Base-by-base conservation (phyloP, 225 moss, liverwort and hornwort genomes). In the Straminergon stramineum region DNA sequence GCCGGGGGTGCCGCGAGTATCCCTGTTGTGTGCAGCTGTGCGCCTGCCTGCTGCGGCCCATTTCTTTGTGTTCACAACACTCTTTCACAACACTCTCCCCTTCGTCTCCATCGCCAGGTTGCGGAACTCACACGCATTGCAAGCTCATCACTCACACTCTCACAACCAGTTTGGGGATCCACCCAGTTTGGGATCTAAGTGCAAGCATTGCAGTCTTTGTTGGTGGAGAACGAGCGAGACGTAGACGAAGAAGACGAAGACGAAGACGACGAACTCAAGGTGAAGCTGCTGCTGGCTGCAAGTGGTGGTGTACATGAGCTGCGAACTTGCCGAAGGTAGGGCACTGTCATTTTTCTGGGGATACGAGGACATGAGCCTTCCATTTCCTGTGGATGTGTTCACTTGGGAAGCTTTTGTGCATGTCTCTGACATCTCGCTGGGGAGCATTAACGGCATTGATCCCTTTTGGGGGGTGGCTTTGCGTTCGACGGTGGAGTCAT, bases 1-100 rank as follows among this genome's bases (percentile, higher is more conserved):
- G 90, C 87, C 75, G 92, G 87, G 48, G 92, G 81, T 63, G 73
- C 71, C 43, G 84, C 14, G 89, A 45, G 43, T 17, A 39, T 81
- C 80, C 15, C 55, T 85, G 89, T 71, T 82, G 81, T 81, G 90
- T 89, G 89, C 81, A 89, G 90, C 92, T 92, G 90, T 92, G 92
- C 85, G 82, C 85, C 65, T 82, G 81, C 57, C 85, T 69, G 69
- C 87, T 87, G 87, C 87, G 52, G 57, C 84, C 78, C 85, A 85
- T 85, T 92, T 92, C 92, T 92, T 92, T 92, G 90, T 85, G 81
- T 92, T 87, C 81, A 41, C 87, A 53, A 48, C 79, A 66, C 37
- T 31, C 55, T 26, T 26, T 87, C 81, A 35, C 84, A 53, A 48
- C 79, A 66, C 37, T 31, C 55, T 26, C 75, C 20, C 76, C 20